Evolutionary conservation across 441 rosid genomes (phyloP), one percentile per base, ranked within the genome.

Genomic region (Erodium moschatum): DNA sequence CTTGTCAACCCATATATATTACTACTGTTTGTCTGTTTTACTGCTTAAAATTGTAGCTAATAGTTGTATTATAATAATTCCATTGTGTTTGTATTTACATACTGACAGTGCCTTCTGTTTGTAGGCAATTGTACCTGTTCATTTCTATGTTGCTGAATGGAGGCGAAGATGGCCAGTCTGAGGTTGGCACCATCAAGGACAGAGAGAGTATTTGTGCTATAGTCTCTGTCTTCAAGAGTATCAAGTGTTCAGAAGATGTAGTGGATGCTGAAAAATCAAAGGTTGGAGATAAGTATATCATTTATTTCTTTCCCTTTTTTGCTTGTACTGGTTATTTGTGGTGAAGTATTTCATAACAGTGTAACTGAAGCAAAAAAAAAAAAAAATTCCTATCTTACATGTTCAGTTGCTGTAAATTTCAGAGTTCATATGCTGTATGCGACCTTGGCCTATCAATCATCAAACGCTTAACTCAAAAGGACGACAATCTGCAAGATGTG

Each of bases 401-500:
- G 2, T 67, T 56, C 19, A 46, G 70, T 65, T 52, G 64, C 79
- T 76, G 69, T 11, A 60, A 69, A 76, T 75, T 54, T 66, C 96
- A 95, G 99, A 95, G 84, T 74, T 92, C 96, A 21, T 87, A 87
- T 78, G 98, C 96, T 68, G 82, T 95, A 69, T 88, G 89, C 82
- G 99, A 88, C 78, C 87, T 95, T 73, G 99, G 99, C 74, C 76
- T 95, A 79, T 82, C 88, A 29, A 82, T 89, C 61, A 78, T 75
- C 76, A 89, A 84, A 79, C 85, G 75, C 77, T 77, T 90, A 62
- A 74, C 79, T 69, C 83, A 68, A 67, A 85, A 82, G 80, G 93
- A 83, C 62, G 80, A 73, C 19, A 83, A 78, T 72, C 64, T 82
- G 12, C 83, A 81, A 79, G 83, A 66, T 69, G 72, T 67, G 75